phyloP scores from a whole-genome alignment of 768 basidiomycete species.

The Postia placenta region DNA sequence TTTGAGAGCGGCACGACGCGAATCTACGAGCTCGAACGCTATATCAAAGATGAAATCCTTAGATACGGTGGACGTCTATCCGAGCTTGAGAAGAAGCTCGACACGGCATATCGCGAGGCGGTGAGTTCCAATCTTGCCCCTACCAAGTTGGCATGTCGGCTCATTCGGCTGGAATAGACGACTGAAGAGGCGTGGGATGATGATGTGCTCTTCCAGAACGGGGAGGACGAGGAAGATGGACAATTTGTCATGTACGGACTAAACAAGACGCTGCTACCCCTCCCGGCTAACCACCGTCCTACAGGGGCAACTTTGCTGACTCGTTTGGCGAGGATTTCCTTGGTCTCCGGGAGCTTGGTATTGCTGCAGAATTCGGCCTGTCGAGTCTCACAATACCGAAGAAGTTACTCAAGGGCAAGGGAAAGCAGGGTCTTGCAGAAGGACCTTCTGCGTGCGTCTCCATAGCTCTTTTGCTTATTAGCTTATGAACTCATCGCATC shows the following conservation, averaged over 20 bases:
- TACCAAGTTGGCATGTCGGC: not conserved
- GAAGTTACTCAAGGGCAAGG: slow-evolving; percentile 65
- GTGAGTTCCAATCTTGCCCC: slow-evolving; percentile 32
- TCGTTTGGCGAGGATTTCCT: slow-evolving; percentile 90
- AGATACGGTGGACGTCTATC: slow-evolving; percentile 69
- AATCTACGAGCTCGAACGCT: slow-evolving; percentile 75
- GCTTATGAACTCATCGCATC: too few relatives aligned
- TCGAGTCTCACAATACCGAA: slow-evolving; percentile 75
- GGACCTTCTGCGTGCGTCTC: slow-evolving; percentile 43
- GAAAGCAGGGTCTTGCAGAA: slow-evolving; percentile 30
- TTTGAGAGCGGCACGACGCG: slow-evolving; percentile 84
- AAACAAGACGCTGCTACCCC: too few relatives aligned
- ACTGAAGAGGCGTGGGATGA: slow-evolving; percentile 48
- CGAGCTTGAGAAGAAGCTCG: slow-evolving; percentile 84
- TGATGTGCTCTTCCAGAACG: slow-evolving; percentile 49
- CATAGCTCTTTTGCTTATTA: too few relatives aligned
- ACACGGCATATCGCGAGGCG: slow-evolving; percentile 75
- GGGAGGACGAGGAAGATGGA: slow-evolving; percentile 57
- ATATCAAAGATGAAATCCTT: slow-evolving; percentile 85
- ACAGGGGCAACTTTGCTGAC: slow-evolving; percentile 82
- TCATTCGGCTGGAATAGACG: slow-evolving; percentile 24
- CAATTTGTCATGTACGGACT: slow-evolving; percentile 62
- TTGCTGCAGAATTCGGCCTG: slow-evolving; percentile 80
- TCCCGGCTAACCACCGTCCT: too few relatives aligned
- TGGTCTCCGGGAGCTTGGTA: slow-evolving; percentile 81